Evolutionary conservation across 208 protist genomes (phyloP), one percentile per base, ranked within the genome.

Genomic region (Acanthamoeba sp.): DNA sequence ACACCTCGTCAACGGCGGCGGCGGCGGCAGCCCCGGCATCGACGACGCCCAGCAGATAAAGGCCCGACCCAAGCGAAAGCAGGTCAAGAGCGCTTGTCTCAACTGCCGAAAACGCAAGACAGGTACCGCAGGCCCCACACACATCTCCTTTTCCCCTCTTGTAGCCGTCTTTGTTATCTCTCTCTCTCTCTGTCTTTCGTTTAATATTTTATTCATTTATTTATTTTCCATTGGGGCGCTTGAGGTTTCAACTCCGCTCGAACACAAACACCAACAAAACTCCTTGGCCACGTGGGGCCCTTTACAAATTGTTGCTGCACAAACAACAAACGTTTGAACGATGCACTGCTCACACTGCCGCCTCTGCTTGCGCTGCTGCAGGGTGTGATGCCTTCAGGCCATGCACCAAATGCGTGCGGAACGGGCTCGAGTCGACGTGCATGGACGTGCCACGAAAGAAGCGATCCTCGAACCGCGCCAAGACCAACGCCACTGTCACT

Each of bases 381-480:
- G 64, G 64, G 22, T 85, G 76, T 29, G 76, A 85, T 27, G 24
- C 38, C 45, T 57, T 36, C 38, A 34, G 76, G 38, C 76, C 76
- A n/a, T 85, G 76, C 40, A 48, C 38, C 38, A 85, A 85, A 22
- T 85, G 76, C 38, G 76, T 85, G 10, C 76, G 76, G 24, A 85
- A 85, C 9, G 76, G 76, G 12, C 76, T 85, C 5, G 76, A 85
- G 29, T 20, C 38, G 27, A 57, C 42, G 38, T 85, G 76, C 45
- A 52, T 57, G n/a, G 76, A 85, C 76, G 45, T 85, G 45, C 76
- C 76, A 52, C 76, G 76, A 85, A 85, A 85, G 45, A 85, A 85
- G 29, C 76, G 76, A 85, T 57, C 76, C 1, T 85, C 76, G 27
- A 57, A 48, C 27, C 76, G 76, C 76, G 29, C 76, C 76, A 57